Conservation (phyloP, 2,329 filamentous ascomycete genomes). For the Colletotrichum kahawae region DNA sequence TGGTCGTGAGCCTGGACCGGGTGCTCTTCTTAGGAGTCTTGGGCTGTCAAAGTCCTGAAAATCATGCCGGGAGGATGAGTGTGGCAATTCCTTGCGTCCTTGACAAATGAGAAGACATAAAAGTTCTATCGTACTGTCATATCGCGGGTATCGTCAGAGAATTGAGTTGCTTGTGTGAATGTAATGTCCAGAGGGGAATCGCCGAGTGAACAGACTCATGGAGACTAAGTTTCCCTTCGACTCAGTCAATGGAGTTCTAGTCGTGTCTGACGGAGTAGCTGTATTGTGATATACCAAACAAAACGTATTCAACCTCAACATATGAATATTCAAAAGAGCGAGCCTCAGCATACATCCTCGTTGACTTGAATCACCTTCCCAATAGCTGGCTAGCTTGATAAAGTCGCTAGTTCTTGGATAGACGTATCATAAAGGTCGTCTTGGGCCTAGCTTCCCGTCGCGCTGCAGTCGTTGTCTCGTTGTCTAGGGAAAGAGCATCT, state of each 20-base stretch:
- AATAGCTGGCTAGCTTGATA: not conserved
- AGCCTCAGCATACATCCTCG: not conserved
- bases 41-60: not conserved
- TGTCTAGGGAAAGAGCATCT: not conserved
- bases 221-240: not conserved
- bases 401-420: not conserved
- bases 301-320: not conserved
- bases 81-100: not conserved
- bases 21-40: constrained; percentile 7
- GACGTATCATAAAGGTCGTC: not conserved
- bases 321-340: not conserved
- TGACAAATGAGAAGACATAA: not conserved
- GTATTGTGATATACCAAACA: not conserved
- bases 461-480: not conserved
- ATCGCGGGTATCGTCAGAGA: not conserved
- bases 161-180: not conserved
- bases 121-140: not conserved
- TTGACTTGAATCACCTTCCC: not conserved
- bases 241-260: not conserved
- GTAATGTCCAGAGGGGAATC: not conserved
- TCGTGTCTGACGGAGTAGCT: not conserved
- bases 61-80: not conserved
- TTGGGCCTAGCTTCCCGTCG: not conserved
- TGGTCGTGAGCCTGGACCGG: constrained; percentile 23
- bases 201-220: not conserved